phyloP scores from a whole-genome alignment of 2,329 filamentous ascomycete species.

The Coniochaeta pulveracea region DNA sequence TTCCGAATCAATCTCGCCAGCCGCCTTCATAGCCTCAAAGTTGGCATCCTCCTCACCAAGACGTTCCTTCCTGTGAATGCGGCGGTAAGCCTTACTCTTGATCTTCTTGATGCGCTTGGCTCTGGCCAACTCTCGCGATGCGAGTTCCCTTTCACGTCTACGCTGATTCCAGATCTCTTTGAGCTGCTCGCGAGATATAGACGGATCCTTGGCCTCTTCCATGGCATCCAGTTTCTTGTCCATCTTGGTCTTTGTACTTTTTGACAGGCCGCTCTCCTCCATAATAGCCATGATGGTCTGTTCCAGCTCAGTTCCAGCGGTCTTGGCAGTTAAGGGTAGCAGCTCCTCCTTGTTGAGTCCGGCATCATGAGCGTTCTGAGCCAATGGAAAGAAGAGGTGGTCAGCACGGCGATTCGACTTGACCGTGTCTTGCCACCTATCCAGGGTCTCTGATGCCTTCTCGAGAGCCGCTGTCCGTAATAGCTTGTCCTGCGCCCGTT shows the following conservation, averaged over 20 bases:
- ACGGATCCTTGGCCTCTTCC: conserved; percentile 57
- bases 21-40: conserved; percentile 37
- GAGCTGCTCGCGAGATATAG: conserved; percentile 58
- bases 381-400: conserved; percentile 77
- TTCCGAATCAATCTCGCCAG: conserved; percentile 51
- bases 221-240: conserved; percentile 40
- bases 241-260: conserved; percentile 32
- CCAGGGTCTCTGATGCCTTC: conserved; percentile 83
- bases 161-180: conserved; percentile 63
- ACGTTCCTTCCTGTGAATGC: conserved; percentile 73
- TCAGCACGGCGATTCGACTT: conserved; percentile 89
- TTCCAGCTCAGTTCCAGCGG: conserved; percentile 72
- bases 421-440: conserved; percentile 89
- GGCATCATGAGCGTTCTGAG: conserved; percentile 54
- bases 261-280: conserved; percentile 71
- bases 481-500: conserved; percentile 75
- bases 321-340: conserved; percentile 49
- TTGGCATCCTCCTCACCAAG: conserved; percentile 41
- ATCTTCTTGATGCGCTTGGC: conserved; percentile 96
- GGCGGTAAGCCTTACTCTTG: conserved; percentile 91
- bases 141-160: conserved; percentile 69
- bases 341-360: conserved; percentile 53
- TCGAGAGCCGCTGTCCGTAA: conserved; percentile 76
- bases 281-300: conserved; percentile 79
- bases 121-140: conserved; percentile 80